A percentile compares a stretch with the other conserved stretches of the same genome.
Conservation (phyloP, 2,329 filamentous ascomycete genomes). For the Penicillium sp. region DNA sequence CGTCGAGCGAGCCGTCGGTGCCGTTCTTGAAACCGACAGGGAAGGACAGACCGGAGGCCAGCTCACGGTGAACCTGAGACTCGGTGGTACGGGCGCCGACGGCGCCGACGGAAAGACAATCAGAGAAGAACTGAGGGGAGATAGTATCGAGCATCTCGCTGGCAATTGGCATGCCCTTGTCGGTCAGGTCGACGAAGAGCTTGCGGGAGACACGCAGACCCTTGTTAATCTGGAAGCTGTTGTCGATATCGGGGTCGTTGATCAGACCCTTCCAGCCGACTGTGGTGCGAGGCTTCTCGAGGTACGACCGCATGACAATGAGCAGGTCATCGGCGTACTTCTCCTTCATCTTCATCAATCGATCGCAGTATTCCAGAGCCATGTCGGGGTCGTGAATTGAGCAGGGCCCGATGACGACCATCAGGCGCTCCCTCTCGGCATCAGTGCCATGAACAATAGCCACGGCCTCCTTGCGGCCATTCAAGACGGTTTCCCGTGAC, state of each 20-base stretch:
- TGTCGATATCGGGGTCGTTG: slow-evolving; percentile 98
- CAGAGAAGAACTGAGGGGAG: slow-evolving; percentile 93
- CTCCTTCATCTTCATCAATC: slow-evolving; percentile 78
- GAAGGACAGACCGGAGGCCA: slow-evolving; percentile 93
- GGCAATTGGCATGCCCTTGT: slow-evolving; percentile 92
- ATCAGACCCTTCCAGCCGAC: slow-evolving; percentile 99
- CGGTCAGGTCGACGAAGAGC: slow-evolving; percentile 90
- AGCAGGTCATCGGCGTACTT: slow-evolving; percentile 89
- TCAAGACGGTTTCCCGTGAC: slow-evolving; percentile 60
- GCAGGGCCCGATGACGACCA: slow-evolving; percentile 91
- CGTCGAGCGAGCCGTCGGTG: slow-evolving; percentile 86
- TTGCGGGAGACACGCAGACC: slow-evolving; percentile 84
- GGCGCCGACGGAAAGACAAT: slow-evolving; percentile 88
- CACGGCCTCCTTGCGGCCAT: slow-evolving; percentile 65
- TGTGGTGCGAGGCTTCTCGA: slow-evolving; percentile 97
- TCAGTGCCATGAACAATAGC: slow-evolving; percentile 67
- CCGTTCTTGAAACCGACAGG: slow-evolving; percentile 99
- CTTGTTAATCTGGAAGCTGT: slow-evolving; percentile 99
- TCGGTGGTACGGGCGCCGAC: slow-evolving; percentile 97
- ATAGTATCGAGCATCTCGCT: slow-evolving; percentile 99
- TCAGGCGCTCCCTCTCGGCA: slow-evolving; percentile 60
- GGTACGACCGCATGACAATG: slow-evolving; percentile 97
- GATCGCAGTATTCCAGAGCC: slow-evolving; percentile 90
- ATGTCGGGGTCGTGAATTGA: slow-evolving; percentile 94
- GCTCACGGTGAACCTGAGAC: slow-evolving; percentile 91